These are phyloP conservation scores for Penicillium desertorum DNA, from an alignment of 495 filamentous ascomycete species.

Conservation along the genomic window DNA sequence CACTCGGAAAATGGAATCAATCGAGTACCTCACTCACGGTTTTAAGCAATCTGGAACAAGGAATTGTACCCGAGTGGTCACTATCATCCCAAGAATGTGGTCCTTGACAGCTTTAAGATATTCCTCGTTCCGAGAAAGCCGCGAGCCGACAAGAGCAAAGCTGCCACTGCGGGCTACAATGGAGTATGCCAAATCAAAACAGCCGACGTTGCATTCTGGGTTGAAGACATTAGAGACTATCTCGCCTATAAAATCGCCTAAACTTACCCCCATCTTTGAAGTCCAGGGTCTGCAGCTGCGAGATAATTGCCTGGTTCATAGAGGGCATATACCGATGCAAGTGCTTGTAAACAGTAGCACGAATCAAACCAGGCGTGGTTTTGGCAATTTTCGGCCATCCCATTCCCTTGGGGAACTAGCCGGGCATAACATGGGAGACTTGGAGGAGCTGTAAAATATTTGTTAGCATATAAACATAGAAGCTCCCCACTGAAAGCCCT, in stretches of 20 bases:
- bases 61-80: slow-evolving; percentile 27
- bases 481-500: background rate
- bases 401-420: slow-evolving; percentile 23
- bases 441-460: slow-evolving; percentile 19
- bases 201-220: slow-evolving; percentile 21
- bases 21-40: slow-evolving; percentile 1
- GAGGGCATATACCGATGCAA: slow-evolving; percentile 26
- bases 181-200: slow-evolving; percentile 30
- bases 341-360: slow-evolving; percentile 21
- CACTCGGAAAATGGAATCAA: background rate
- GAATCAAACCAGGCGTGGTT: slow-evolving; percentile 28
- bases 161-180: slow-evolving; percentile 29
- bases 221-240: background rate
- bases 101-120: slow-evolving; percentile 29
- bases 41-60: slow-evolving; percentile 26
- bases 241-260: background rate
- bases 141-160: slow-evolving; percentile 24
- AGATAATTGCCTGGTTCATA: slow-evolving; percentile 24
- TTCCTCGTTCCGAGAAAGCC: slow-evolving; percentile 24
- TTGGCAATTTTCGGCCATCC: slow-evolving; percentile 31
- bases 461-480: background rate
- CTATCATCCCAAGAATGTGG: slow-evolving; percentile 30
- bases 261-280: slow-evolving; percentile 17
- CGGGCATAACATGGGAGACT: slow-evolving; percentile 32
- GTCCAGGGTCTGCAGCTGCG: slow-evolving; percentile 15